phyloP scores from a whole-genome alignment of 257 asterid genomes.

The Cordia subcordata region DNA sequence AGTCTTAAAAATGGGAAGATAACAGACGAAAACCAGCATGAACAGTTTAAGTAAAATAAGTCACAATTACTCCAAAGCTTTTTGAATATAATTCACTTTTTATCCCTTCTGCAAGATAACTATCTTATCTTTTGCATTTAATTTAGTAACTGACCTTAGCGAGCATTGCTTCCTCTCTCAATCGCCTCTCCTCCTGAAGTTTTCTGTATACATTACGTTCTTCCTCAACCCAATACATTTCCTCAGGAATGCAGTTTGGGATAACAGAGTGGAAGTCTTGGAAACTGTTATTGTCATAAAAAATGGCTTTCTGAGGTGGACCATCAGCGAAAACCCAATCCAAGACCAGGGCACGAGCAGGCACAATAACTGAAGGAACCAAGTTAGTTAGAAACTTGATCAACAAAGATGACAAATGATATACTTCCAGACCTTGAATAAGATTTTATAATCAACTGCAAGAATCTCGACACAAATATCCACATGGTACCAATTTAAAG shows the following conservation, averaged over 20 bases:
- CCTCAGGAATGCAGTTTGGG: conserved; percentile 47
- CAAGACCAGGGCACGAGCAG: conserved; percentile 70
- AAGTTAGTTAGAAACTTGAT: no score
- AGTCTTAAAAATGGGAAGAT: no score
- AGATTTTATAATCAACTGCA: no score
- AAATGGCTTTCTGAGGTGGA: conserved; percentile 62
- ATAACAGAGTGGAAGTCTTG: conserved; percentile 85
- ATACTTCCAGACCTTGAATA: no score
- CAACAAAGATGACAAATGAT: no score
- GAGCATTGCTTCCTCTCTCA: conserved; percentile 63
- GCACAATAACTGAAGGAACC: conserved; percentile 57
- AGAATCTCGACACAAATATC: no score
- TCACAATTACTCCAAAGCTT: neutral
- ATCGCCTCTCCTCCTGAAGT: conserved; percentile 69
- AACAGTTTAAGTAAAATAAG: neutral
- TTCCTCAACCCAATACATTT: conserved; percentile 77
- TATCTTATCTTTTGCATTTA: neutral
- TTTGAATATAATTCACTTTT: no score
- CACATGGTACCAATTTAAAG: no score
- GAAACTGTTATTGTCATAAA: conserved; percentile 63
- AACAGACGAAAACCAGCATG: no score
- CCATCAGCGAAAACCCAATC: conserved; percentile 99
- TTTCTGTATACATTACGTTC: conserved; percentile 46
- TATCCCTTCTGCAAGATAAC: neutral
- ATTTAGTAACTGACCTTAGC: conserved; percentile 55